phyloP scores from a whole-genome alignment of 2,329 filamentous ascomycete genomes.

The Beauveria bassiana region DNA sequence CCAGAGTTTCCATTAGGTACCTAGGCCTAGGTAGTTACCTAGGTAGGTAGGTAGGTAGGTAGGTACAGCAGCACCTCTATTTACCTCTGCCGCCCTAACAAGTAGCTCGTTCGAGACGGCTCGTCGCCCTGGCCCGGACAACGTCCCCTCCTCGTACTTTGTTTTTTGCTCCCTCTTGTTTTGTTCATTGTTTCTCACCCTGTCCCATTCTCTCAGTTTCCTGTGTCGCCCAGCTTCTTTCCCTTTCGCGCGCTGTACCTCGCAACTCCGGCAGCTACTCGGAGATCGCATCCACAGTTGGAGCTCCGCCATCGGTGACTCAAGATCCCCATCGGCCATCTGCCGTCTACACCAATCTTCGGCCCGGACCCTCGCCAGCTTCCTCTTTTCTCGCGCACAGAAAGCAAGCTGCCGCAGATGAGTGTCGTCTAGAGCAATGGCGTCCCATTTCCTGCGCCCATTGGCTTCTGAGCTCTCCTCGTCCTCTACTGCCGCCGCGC shows the following conservation, averaged over 20 bases:
- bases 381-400: background rate
- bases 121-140: background rate
- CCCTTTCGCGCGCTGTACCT: background rate
- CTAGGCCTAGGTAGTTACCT: too few relatives aligned
- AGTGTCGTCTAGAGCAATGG: conserved; percentile 23
- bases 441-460: conserved; percentile 27
- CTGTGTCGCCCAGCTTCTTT: background rate
- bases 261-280: conserved; percentile 5
- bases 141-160: conserved; percentile 4
- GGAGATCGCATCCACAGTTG: conserved; percentile 2
- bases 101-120: background rate
- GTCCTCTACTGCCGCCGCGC: conserved; percentile 13
- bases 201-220: background rate
- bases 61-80: too few relatives aligned
- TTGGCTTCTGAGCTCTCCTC: conserved; percentile 24
- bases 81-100: background rate
- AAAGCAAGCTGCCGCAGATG: conserved; percentile 20
- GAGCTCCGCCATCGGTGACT: conserved; percentile 10
- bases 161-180: background rate
- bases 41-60: too few relatives aligned
- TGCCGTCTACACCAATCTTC: background rate
- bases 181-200: background rate
- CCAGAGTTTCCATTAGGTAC: too few relatives aligned
- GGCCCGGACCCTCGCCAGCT: background rate
- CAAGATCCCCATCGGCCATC: background rate